Percentiles rank a stretch among this genome's conserved stretches.
phyloP scores from a whole-genome alignment of 2,329 filamentous ascomycete genomes.

The Penicillium sp. region DNA sequence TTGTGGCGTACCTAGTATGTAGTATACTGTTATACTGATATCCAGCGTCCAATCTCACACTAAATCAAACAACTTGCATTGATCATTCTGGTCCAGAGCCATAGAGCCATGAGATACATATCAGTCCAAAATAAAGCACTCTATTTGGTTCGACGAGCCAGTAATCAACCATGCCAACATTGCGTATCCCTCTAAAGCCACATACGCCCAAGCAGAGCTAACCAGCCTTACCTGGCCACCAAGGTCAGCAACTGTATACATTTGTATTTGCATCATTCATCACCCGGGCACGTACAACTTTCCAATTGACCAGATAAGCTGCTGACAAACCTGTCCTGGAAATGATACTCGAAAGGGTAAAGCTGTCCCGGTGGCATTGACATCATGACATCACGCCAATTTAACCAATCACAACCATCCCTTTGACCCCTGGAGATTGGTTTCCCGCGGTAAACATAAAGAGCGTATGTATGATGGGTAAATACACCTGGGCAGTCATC shows the following conservation, averaged over 20 bases:
- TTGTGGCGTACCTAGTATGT: too few relatives aligned
- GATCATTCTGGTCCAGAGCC: not conserved
- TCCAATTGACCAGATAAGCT: not conserved
- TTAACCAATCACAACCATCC: not conserved
- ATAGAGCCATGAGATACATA: not conserved
- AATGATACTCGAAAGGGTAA: constrained; percentile 8
- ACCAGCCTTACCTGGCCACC: not conserved
- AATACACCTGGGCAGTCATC: not conserved
- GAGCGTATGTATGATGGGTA: not conserved
- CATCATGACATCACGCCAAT: not conserved
- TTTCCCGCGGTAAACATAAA: constrained; percentile 5
- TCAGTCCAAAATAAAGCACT: not conserved
- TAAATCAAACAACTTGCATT: not conserved
- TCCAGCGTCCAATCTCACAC: not conserved
- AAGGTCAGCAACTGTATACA: not conserved
- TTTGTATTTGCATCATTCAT: too few relatives aligned
- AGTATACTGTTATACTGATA: not conserved
- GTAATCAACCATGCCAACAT: not conserved
- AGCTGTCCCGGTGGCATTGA: constrained; percentile 3
- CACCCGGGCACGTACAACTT: too few relatives aligned
- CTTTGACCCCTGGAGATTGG: not conserved
- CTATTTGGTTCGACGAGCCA: not conserved
- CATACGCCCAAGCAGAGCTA: not conserved
- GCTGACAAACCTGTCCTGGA: not conserved
- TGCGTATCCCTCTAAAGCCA: not conserved